Evolutionary conservation across 352 stramenopile genomes (phyloP).

Genomic region (Thalassiosira mediterranea): DNA sequence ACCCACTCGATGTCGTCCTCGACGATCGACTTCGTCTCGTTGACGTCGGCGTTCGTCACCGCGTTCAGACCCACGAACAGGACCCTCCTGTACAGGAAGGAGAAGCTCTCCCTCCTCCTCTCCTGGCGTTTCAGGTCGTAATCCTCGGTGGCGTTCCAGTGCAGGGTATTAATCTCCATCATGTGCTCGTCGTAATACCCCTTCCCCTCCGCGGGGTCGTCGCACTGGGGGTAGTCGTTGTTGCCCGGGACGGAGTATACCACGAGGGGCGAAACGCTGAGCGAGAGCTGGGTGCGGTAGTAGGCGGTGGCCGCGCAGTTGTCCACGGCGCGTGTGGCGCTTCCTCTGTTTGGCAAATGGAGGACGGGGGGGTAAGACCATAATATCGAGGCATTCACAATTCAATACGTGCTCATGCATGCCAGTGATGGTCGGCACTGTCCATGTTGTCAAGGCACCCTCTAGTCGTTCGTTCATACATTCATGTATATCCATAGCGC

Average conservation of each 20-base stretch:
- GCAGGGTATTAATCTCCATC: constrained; percentile 24
- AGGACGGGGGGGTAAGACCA: neutral
- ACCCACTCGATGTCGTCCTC: constrained; percentile 54
- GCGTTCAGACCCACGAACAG: constrained; percentile 70
- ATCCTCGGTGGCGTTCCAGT: constrained; percentile 45
- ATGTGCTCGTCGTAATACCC: constrained; percentile 29
- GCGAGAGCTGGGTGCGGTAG: constrained; percentile 10
- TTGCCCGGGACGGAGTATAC: constrained; percentile 18
- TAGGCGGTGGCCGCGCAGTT: constrained; percentile 28
- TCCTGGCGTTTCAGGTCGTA: constrained; percentile 51
- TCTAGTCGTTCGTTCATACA: no score
- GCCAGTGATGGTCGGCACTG: neutral
- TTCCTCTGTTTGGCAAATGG: constrained; percentile 21
- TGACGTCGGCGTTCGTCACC: constrained; percentile 39
- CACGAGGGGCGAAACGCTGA: constrained; percentile 14
- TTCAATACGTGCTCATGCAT: constrained; percentile 8
- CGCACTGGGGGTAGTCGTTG: constrained; percentile 14
- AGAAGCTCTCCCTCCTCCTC: constrained; percentile 55
- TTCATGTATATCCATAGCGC: no score
- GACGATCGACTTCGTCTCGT: constrained; percentile 38
- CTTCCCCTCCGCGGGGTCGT: constrained; percentile 11
- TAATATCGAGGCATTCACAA: constrained; percentile 11
- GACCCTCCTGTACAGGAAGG: constrained; percentile 59
- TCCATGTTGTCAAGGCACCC: no score
- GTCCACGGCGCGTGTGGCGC: constrained; percentile 28